Percentiles rank a stretch among this genome's conserved stretches.
Evolutionary conservation across 331 rosid species (phyloP).

Genomic region (Quercus tomentella): DNA sequence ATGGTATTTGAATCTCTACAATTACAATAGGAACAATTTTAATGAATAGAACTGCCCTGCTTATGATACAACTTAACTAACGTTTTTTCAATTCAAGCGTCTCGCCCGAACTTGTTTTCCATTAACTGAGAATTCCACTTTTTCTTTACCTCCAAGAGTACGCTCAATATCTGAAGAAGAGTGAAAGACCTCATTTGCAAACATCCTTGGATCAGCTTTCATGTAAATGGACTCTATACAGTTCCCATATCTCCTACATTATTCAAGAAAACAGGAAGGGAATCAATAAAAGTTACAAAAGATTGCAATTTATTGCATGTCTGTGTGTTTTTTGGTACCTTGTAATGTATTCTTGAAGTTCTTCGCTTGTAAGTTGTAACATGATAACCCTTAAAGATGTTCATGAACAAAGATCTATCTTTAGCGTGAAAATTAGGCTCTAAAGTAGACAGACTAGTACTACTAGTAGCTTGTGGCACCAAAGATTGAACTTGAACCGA

Average conservation of each 20-base stretch:
- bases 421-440: no score
- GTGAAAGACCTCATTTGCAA: not conserved
- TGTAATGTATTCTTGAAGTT: not conserved
- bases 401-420: no score
- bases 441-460: no score
- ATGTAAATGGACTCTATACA: not conserved
- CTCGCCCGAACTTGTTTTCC: not conserved
- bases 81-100: not conserved
- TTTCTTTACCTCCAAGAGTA: not conserved
- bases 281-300: not conserved
- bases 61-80: no score
- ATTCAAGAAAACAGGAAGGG: not conserved
- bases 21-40: no score
- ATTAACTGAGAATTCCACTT: not conserved
- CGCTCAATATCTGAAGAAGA: not conserved
- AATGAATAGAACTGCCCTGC: no score
- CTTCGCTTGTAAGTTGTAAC: not conserved
- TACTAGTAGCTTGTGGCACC: no score
- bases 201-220: not conserved
- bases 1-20: not conserved
- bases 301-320: no score
- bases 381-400: no score
- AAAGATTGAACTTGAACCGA: no score
- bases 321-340: not conserved
- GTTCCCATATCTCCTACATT: not conserved